Base-by-base conservation (phyloP, 495 filamentous ascomycete species). In the Penicillium waksmanii region DNA sequence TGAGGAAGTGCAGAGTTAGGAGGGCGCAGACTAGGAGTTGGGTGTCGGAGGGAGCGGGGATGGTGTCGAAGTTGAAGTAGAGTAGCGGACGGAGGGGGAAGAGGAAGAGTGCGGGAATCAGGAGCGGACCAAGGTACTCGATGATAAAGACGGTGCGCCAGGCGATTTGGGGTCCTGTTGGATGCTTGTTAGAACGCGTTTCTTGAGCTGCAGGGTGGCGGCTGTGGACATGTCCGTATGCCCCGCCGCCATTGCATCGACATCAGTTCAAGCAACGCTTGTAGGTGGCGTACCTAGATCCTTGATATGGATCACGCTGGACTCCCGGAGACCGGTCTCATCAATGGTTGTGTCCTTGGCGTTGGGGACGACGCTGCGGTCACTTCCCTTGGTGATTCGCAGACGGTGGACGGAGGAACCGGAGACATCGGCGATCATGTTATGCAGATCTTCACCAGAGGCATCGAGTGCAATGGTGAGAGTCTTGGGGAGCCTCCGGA, bases 101-200 rank as follows among this genome's bases (percentile, higher is more conserved):
- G 65, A 92, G 78, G 70, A 86, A 77, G 40, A 88, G 80, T 27
- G 85, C 87, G 76, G 96, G 93, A 77, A 97, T 90, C 66, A 97
- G 72, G 62, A 98, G 86, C n/a, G 95, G 95, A 8, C 95, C 95
- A 56, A 92, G 77, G 75, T 98, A 98, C 80, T 98, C 95, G 73
- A 97, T 85, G 57, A 96, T 75, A 78, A 93, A 98, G 67, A 97
- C 96, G 53, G 92, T 93, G 58, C 87, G 89, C 95, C 95, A 98
- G 51, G 85, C 86, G 57, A 97, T 90, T 74, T 98, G 95, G 33
- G 88, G 88, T 49, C 95, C 94, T 97, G 18, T 34, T 51, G 11
- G 35, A 17, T 50, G 46, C 12, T 48, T 48, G 46, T 48, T 48
- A 48, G 46, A 15, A 12, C 3, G 23, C 7, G 19, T 25, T 23